Conservation (phyloP, 768 basidiomycete species). For the Exsudoporus frostii region DNA sequence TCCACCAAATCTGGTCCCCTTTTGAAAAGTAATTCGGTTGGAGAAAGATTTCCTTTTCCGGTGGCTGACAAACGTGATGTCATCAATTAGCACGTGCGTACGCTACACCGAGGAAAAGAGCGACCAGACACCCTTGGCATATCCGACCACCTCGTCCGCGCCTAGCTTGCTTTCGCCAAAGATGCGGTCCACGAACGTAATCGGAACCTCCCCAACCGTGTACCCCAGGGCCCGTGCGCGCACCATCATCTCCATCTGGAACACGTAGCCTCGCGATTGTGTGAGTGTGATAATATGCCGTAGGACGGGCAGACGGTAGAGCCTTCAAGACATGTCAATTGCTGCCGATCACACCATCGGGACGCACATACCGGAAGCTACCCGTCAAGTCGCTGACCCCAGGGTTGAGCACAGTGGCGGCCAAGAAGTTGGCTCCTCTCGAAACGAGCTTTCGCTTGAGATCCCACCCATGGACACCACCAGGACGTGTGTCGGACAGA, state of each 20-base stretch:
- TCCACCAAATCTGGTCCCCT: not conserved
- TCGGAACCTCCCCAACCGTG: slow-evolving; percentile 86
- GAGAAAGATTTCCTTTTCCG: slow-evolving; percentile 6
- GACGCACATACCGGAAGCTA: slow-evolving; percentile 67
- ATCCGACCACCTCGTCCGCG: slow-evolving; percentile 83
- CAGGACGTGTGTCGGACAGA: slow-evolving; percentile 59
- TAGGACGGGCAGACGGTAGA: slow-evolving; percentile 76
- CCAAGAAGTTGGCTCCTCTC: slow-evolving; percentile 86
- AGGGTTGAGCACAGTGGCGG: slow-evolving; percentile 78
- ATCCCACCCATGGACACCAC: slow-evolving; percentile 93
- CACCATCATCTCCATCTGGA: slow-evolving; percentile 99
- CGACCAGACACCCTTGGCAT: slow-evolving; percentile 80
- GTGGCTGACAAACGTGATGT: slow-evolving; percentile 23
- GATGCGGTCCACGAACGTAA: slow-evolving; percentile 92
- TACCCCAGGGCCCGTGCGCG: slow-evolving; percentile 82
- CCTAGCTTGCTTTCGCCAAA: slow-evolving; percentile 93
- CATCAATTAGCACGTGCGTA: slow-evolving; percentile 10
- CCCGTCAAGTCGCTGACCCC: slow-evolving; percentile 91
- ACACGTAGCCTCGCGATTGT: slow-evolving; percentile 87
- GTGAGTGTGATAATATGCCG: slow-evolving; percentile 82
- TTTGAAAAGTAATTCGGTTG: not conserved
- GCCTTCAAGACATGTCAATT: slow-evolving; percentile 35
- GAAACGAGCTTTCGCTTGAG: slow-evolving; percentile 85
- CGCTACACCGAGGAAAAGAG: slow-evolving; percentile 69
- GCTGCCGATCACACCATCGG: not conserved